These are phyloP conservation scores for Kurtzmaniella quercitrusa DNA, from an alignment of 1,139 yeast species.

Conservation along the genomic window DNA sequence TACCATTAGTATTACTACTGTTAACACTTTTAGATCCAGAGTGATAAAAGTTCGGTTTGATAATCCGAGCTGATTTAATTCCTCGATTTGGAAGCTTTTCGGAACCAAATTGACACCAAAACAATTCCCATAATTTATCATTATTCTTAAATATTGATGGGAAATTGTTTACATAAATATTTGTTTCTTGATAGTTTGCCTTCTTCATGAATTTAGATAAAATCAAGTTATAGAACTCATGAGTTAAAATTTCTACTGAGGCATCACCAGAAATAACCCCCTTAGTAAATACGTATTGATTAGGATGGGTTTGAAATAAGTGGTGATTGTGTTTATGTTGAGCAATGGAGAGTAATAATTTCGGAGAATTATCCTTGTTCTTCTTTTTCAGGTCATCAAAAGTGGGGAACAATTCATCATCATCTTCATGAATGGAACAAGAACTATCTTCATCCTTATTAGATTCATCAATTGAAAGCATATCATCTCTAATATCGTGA, in stretches of 20 bases:
- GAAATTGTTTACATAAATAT: slow-evolving; percentile 53
- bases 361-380: slow-evolving; percentile 3
- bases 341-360: slow-evolving; percentile 15
- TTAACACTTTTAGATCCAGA: slow-evolving; percentile 13
- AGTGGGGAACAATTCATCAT: background rate
- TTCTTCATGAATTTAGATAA: slow-evolving; percentile 3
- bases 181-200: slow-evolving; percentile 51
- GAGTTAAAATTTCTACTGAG: slow-evolving; percentile 3
- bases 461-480: slow-evolving; percentile 6
- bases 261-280: slow-evolving; percentile 2
- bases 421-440: slow-evolving; percentile 10
- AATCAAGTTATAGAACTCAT: slow-evolving; percentile 4
- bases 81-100: slow-evolving; percentile 5
- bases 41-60: slow-evolving; percentile 37
- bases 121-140: slow-evolving; percentile 34
- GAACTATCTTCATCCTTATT: slow-evolving; percentile 4
- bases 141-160: slow-evolving; percentile 39
- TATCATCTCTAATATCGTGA: slow-evolving; percentile 12
- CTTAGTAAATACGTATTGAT: slow-evolving; percentile 7
- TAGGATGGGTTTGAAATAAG: slow-evolving; percentile 17
- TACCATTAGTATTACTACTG: slow-evolving; percentile 8
- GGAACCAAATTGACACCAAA: slow-evolving; percentile 40
- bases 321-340: slow-evolving; percentile 39
- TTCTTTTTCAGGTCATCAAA: slow-evolving; percentile 1
- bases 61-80: slow-evolving; percentile 41